phyloP scores from a whole-genome alignment of 352 stramenopile genomes.

The Blastocystis sp. region DNA sequence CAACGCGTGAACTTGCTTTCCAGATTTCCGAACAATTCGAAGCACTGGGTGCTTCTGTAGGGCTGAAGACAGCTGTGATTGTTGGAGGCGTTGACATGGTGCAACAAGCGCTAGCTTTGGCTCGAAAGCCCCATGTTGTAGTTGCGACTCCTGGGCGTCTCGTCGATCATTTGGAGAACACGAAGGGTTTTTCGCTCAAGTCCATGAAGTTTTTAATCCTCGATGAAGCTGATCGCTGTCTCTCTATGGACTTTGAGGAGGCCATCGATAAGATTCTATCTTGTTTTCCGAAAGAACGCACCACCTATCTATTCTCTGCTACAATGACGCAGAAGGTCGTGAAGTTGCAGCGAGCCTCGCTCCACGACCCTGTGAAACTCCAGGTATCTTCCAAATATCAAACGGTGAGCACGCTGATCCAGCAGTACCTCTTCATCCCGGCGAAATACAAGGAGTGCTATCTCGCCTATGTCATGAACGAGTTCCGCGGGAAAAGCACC shows the following conservation, averaged over 20 bases:
- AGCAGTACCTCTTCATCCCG: conserved; percentile 97
- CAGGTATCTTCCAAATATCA: conserved; percentile 91
- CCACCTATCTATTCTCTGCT: conserved; percentile 96
- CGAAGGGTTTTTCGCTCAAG: conserved; percentile 84
- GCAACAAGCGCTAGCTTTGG: conserved; percentile 89
- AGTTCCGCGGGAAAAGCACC: conserved; percentile 88
- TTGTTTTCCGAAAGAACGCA: conserved; percentile 69
- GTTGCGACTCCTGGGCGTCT: conserved; percentile 83
- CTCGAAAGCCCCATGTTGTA: conserved; percentile 89
- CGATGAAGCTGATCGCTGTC: conserved; percentile 88
- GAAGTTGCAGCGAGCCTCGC: conserved; percentile 91
- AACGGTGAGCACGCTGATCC: conserved; percentile 90
- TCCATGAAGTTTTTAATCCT: conserved; percentile 82
- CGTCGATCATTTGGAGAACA: conserved; percentile 89
- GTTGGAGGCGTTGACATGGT: conserved; percentile 93
- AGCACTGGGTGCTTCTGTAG: conserved; percentile 80
- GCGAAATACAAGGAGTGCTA: conserved; percentile 99
- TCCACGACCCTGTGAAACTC: conserved; percentile 89
- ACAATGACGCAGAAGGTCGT: conserved; percentile 97
- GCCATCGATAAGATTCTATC: conserved; percentile 95
- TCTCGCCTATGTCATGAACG: conserved; percentile 93
- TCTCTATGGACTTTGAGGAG: conserved; percentile 94
- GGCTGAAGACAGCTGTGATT: conserved; percentile 81
- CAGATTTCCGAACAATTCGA: conserved; percentile 90
- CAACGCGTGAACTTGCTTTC: conserved; percentile 86